Percentiles rank a stretch among this genome's conserved stretches.
Conservation (phyloP, 2,329 filamentous ascomycete genomes). For the Colletotrichum sp. region DNA sequence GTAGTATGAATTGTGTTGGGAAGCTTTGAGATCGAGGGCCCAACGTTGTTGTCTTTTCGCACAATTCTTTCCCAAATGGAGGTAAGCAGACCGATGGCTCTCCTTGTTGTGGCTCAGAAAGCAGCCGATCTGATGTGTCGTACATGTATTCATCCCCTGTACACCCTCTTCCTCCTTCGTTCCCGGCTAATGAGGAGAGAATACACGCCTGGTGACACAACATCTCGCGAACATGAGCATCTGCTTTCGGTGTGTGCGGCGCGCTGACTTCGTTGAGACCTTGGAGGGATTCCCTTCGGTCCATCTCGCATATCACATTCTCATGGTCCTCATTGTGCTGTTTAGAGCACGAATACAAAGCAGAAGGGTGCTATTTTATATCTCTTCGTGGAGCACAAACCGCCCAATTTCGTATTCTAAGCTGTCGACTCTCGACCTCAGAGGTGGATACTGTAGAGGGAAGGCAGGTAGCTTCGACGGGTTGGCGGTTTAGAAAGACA, state of each 20-base stretch:
- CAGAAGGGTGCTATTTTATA: not conserved
- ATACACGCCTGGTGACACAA: not conserved
- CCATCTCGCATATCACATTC: no score
- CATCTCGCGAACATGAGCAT: not conserved
- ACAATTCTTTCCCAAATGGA: not conserved
- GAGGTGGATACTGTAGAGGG: no score
- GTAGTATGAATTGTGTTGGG: not conserved
- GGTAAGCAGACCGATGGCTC: not conserved
- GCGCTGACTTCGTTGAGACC: accelerated
- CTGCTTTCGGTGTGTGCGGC: not conserved
- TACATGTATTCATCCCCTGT: accelerated
- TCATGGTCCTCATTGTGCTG: not conserved
- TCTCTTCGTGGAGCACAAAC: not conserved
- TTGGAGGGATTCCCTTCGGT: not conserved
- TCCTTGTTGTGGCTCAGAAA: not conserved
- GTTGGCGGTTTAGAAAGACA: no score
- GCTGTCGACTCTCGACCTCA: no score
- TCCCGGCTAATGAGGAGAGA: not conserved
- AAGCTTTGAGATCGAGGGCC: not conserved
- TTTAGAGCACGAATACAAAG: not conserved
- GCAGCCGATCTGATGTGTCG: not conserved
- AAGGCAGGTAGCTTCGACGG: no score
- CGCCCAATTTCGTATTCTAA: no score
- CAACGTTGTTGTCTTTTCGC: not conserved
- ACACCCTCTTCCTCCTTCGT: not conserved